A percentile compares a stretch with the other conserved stretches of the same genome.
These are phyloP conservation scores for Eimeria tenella DNA, from an alignment of 169 alveolate genomes.

Conservation along the genomic window DNA sequence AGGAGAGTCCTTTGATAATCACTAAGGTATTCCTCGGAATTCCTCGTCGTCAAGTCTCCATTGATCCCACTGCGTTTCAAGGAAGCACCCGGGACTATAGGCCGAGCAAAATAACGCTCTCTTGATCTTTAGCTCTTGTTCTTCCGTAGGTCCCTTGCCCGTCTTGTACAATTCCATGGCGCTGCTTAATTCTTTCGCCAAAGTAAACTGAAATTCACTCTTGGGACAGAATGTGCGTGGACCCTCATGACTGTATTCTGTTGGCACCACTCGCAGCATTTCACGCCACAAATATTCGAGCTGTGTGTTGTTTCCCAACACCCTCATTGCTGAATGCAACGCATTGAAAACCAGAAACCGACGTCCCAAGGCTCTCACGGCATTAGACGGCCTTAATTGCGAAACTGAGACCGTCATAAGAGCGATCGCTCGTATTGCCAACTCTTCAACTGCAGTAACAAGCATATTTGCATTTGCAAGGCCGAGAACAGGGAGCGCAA, in stretches of 20 bases:
- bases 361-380: conserved; percentile 19
- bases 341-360: conserved; percentile 30
- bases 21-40: too few relatives aligned
- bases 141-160: background rate
- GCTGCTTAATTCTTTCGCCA: background rate
- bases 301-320: background rate
- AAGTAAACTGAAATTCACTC: background rate
- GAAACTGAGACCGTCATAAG: background rate
- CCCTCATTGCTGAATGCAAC: background rate
- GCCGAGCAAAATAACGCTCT: background rate
- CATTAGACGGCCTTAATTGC: background rate
- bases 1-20: too few relatives aligned
- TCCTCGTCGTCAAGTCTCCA: conserved; percentile 1
- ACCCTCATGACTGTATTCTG: background rate
- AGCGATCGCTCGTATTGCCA: background rate
- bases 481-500: background rate
- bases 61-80: background rate
- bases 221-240: background rate
- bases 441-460: background rate
- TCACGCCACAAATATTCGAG: background rate
- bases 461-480: background rate
- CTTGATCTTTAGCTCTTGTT: background rate
- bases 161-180: conserved; percentile 43
- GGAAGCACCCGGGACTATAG: background rate
- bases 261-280: conserved; percentile 8